phyloP scores from a whole-genome alignment of 495 filamentous ascomycete genomes.

The Hyaloscypha finlandica region DNA sequence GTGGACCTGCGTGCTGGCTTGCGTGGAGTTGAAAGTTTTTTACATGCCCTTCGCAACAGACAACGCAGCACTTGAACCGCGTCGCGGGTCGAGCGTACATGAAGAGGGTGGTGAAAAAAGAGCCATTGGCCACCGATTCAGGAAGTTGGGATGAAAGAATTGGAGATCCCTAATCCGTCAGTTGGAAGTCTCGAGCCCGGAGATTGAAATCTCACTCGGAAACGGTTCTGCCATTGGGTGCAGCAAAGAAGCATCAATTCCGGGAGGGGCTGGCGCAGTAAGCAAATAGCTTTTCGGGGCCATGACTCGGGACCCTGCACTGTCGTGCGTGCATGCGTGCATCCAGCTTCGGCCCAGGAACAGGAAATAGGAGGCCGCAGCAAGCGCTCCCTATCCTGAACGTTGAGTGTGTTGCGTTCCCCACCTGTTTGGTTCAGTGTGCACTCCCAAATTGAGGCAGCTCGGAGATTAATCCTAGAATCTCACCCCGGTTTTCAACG shows the following conservation, averaged over 20 bases:
- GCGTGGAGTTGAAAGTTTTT: not conserved
- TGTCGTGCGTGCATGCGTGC: not conserved
- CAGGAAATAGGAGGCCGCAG: no score
- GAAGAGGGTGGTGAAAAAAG: not conserved
- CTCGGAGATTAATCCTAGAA: constrained; percentile 1
- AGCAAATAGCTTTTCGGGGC: not conserved
- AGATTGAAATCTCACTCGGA: not conserved
- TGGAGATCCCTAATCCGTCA: no score
- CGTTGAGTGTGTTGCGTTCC: not conserved
- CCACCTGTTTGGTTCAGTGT: constrained; percentile 1
- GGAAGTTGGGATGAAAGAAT: not conserved
- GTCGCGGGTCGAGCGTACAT: not conserved
- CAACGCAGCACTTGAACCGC: not conserved
- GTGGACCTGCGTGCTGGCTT: not conserved
- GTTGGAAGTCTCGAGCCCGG: not conserved
- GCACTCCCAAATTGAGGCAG: not conserved
- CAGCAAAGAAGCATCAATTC: not conserved
- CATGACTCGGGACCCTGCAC: no score
- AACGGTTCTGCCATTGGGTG: not conserved
- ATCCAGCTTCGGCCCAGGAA: not conserved
- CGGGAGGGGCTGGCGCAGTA: not conserved
- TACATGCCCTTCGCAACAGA: not conserved
- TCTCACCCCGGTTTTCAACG: not conserved
- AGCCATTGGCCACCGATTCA: not conserved
- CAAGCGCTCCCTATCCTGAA: no score